Percentiles rank a stretch among this genome's conserved stretches.
Conservation (phyloP, 495 filamentous ascomycete genomes). For the Penicillium antarcticum region DNA sequence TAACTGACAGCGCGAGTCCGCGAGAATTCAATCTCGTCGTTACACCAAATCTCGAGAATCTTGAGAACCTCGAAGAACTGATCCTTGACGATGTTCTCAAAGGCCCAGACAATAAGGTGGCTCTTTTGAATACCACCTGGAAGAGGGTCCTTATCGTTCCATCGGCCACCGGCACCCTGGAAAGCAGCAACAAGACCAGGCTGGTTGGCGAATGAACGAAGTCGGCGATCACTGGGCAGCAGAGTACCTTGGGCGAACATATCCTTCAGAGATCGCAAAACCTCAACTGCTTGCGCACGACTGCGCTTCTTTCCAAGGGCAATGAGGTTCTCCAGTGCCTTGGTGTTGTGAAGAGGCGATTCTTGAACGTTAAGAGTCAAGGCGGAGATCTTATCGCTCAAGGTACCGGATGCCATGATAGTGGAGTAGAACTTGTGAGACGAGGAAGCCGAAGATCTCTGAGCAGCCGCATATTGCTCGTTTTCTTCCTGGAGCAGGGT, state of each 20-base stretch:
- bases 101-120: slow-evolving; percentile 86
- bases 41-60: slow-evolving; percentile 84
- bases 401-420: slow-evolving; percentile 93
- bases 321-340: slow-evolving; percentile 80
- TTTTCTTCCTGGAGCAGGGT: slow-evolving; percentile 72
- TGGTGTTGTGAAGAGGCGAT: slow-evolving; percentile 87
- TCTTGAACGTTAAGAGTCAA: slow-evolving; percentile 91
- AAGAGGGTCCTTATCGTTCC: slow-evolving; percentile 63
- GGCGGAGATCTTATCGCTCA: slow-evolving; percentile 95
- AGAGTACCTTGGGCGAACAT: slow-evolving; percentile 84
- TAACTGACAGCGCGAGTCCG: slow-evolving; percentile 81
- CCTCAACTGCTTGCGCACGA: slow-evolving; percentile 88
- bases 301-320: slow-evolving; percentile 81
- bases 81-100: slow-evolving; percentile 90
- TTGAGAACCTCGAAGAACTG: slow-evolving; percentile 89
- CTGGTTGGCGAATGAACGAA: slow-evolving; percentile 76
- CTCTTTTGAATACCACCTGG: slow-evolving; percentile 65
- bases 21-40: slow-evolving; percentile 90
- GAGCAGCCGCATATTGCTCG: slow-evolving; percentile 53
- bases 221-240: slow-evolving; percentile 75
- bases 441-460: slow-evolving; percentile 60
- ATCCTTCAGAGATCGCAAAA: slow-evolving; percentile 88
- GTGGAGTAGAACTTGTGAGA: slow-evolving; percentile 91
- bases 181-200: slow-evolving; percentile 69
- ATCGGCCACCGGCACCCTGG: slow-evolving; percentile 51